A percentile compares a stretch with the other conserved stretches of the same genome.
These are phyloP conservation scores for Penicillium samsonianum DNA, from an alignment of 495 filamentous ascomycete species.

Conservation along the genomic window DNA sequence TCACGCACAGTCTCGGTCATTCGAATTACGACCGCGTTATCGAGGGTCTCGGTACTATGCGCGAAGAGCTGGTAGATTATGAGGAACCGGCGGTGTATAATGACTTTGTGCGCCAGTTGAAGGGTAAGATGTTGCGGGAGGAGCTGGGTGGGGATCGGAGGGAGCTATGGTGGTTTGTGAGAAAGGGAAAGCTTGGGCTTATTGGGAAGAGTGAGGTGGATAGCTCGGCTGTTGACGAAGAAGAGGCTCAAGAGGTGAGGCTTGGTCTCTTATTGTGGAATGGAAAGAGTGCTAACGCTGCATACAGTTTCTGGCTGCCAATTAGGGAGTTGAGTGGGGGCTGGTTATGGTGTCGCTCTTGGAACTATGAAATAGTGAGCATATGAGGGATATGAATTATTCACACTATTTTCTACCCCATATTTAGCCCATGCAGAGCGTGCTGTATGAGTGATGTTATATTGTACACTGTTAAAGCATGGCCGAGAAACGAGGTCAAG, in stretches of 20 bases:
- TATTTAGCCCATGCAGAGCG: not conserved
- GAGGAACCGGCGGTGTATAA: slow-evolving; percentile 82
- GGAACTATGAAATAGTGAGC: not conserved
- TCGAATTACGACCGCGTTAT: slow-evolving; percentile 70
- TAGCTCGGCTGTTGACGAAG: slow-evolving; percentile 61
- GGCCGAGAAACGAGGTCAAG: not conserved
- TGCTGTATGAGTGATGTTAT: not conserved
- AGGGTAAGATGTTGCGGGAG: slow-evolving; percentile 66
- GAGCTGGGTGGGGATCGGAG: slow-evolving; percentile 78
- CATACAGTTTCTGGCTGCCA: slow-evolving; percentile 35
- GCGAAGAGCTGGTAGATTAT: slow-evolving; percentile 71
- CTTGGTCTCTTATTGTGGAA: not conserved
- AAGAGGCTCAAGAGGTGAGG: slow-evolving; percentile 65
- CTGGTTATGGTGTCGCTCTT: not conserved
- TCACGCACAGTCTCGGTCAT: slow-evolving; percentile 73
- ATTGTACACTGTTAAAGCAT: not conserved
- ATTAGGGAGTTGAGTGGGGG: slow-evolving; percentile 11
- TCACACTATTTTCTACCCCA: not conserved
- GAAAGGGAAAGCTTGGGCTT: slow-evolving; percentile 67
- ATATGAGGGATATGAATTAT: not conserved
- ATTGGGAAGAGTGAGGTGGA: slow-evolving; percentile 64
- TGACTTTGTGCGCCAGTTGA: slow-evolving; percentile 68
- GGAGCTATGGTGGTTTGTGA: slow-evolving; percentile 80
- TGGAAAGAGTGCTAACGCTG: slow-evolving; percentile 14
- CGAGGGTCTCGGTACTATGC: slow-evolving; percentile 75